A percentile compares a stretch with the other conserved stretches of the same genome.
phyloP scores from a whole-genome alignment of 2,329 filamentous ascomycete genomes.

The Thelonectria rubi region DNA sequence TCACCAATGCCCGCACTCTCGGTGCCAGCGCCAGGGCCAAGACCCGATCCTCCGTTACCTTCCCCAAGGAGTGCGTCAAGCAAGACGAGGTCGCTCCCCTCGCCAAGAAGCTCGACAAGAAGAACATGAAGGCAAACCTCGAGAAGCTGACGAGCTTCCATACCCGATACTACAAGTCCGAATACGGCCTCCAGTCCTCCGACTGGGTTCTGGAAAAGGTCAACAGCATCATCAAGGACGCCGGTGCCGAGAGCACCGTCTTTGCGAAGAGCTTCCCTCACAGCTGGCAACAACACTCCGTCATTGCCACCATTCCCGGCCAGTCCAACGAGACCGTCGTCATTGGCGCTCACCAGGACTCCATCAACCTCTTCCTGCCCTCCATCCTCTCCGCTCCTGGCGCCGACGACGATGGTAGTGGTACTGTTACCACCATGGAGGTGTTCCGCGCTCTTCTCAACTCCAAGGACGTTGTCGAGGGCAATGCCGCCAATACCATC shows the following conservation, averaged over 20 bases:
- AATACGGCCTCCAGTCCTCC: slow-evolving; percentile 83
- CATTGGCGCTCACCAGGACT: slow-evolving; percentile 93
- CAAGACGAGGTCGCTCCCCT: slow-evolving; percentile 74
- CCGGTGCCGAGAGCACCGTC: slow-evolving; percentile 75
- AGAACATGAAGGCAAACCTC: slow-evolving; percentile 79
- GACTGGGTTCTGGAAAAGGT: slow-evolving; percentile 86
- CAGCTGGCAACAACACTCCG: slow-evolving; percentile 86
- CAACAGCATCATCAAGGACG: slow-evolving; percentile 72
- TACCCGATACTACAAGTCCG: slow-evolving; percentile 83
- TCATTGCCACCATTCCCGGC: slow-evolving; percentile 92
- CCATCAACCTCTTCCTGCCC: slow-evolving; percentile 91
- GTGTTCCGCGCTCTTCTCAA: slow-evolving; percentile 83
- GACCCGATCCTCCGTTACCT: slow-evolving; percentile 57
- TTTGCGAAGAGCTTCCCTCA: slow-evolving; percentile 80
- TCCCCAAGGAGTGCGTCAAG: slow-evolving; percentile 72
- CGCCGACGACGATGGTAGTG: slow-evolving; percentile 94
- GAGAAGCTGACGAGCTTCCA: slow-evolving; percentile 82
- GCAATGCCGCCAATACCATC: slow-evolving; percentile 82
- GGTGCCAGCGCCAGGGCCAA: slow-evolving; percentile 57
- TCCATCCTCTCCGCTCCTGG: slow-evolving; percentile 86
- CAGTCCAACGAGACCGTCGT: slow-evolving; percentile 85
- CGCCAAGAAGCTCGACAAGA: slow-evolving; percentile 74
- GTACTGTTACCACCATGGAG: slow-evolving; percentile 94
- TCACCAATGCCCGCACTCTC: slow-evolving; percentile 75
- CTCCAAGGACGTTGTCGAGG: slow-evolving; percentile 73